Evolutionary conservation across 1,139 yeast species (phyloP).

Genomic region (Pichia sp.): DNA sequence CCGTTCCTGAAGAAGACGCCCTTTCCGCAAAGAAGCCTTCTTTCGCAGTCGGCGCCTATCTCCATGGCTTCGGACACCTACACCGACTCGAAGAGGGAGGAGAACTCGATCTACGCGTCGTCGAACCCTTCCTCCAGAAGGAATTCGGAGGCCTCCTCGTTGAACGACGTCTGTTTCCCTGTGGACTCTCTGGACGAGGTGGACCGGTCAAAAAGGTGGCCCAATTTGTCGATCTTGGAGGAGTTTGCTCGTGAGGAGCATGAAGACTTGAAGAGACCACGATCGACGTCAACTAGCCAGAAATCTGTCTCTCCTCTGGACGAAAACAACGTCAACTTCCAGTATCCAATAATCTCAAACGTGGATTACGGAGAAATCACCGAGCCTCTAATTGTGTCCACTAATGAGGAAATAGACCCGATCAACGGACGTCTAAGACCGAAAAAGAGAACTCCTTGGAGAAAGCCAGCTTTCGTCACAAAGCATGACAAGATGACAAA

Average conservation of each 20-base stretch:
- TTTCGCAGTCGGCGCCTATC: conserved; percentile 15
- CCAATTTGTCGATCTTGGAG: conserved; percentile 68
- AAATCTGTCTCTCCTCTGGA: conserved; percentile 17
- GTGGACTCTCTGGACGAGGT: conserved; percentile 47
- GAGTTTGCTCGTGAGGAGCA: conserved; percentile 74
- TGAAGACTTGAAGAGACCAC: conserved; percentile 43
- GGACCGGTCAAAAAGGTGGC: conserved; percentile 55
- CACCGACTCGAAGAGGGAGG: conserved; percentile 1
- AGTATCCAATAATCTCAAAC: conserved; percentile 32
- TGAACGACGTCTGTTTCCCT: conserved; percentile 88
- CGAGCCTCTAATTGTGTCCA: conserved; percentile 25
- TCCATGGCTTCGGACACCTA: conserved; percentile 10
- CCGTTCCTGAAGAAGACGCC: neutral
- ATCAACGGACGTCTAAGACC: conserved; percentile 68
- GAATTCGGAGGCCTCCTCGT: conserved; percentile 65
- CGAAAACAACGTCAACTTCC: conserved; percentile 30
- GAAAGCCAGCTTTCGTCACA: conserved; percentile 24
- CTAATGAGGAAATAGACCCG: conserved; percentile 61
- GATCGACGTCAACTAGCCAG: conserved; percentile 30
- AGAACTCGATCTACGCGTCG: conserved; percentile 21
- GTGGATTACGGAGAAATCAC: conserved; percentile 28
- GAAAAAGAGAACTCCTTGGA: conserved; percentile 75
- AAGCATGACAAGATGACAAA: conserved; percentile 40
- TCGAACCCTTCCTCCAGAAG: conserved; percentile 75
- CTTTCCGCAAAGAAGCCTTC: conserved; percentile 6